phyloP scores from a whole-genome alignment of 768 basidiomycete genomes.

The Lentinula aciculospora region DNA sequence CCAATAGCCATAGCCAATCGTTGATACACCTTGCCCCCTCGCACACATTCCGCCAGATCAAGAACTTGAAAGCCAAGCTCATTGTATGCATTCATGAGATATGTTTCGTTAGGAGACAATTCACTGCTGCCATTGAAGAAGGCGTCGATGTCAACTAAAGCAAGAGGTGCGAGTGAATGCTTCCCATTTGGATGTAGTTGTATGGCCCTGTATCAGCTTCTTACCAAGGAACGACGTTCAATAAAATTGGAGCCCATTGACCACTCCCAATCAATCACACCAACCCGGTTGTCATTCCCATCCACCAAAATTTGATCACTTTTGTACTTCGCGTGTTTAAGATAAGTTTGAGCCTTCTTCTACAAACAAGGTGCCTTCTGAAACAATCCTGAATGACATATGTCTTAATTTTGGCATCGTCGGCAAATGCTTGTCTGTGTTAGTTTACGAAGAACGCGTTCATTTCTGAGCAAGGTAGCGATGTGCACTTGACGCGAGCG shows the following conservation, averaged over 20 bases:
- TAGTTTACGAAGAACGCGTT: neutral
- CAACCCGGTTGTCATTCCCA: constrained; percentile 11
- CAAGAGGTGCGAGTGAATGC: neutral
- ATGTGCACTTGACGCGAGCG: neutral
- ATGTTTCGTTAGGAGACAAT: neutral
- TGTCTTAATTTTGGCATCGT: neutral
- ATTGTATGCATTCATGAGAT: neutral
- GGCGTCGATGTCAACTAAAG: neutral
- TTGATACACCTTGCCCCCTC: neutral
- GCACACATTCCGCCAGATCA: neutral
- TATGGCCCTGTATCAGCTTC: neutral
- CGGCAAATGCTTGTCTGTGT: neutral
- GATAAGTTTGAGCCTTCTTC: neutral
- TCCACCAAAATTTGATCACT: constrained; percentile 19
- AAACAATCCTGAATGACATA: neutral
- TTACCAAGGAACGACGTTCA: neutral
- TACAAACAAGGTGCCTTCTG: neutral
- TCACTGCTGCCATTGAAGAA: neutral
- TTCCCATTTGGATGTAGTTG: neutral
- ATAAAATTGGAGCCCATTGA: neutral
- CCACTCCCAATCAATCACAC: constrained; percentile 23
- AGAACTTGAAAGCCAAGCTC: neutral
- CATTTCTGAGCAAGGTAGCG: neutral
- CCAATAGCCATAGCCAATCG: neutral
- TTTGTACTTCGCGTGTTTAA: constrained; percentile 19